Evolutionary conservation across 108 stramenopile genomes (phyloP), one percentile per base, ranked within the genome.

Genomic region (Stephanodiscus triporus): DNA sequence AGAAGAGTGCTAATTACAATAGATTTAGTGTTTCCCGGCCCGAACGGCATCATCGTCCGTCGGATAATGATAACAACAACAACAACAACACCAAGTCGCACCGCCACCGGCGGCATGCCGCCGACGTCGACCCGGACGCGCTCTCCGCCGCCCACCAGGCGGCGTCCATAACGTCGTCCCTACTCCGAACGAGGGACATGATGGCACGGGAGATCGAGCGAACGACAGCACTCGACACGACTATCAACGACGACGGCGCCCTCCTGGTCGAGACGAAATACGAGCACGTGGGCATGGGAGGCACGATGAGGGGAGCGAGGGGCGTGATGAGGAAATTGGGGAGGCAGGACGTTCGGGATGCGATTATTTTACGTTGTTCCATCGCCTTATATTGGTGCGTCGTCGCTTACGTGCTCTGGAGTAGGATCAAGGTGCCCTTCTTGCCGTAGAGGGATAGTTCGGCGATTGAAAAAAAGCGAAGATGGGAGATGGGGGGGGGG

Each of bases 381-480:
- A 30, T 79, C 17, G 26, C 73, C 47, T 79, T 79, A 63, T 79
- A 73, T 63, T 79, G 78, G 78, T 22, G 5, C 49, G 78, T 73
- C 19, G 78, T 73, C 20, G 78, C 67, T 4, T 79, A 79, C 59
- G 78, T 79, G 11, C 45, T 79, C 59, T 79, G 78, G 78, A 73
- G 59, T 47, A 66, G 78, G 30, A 73, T 79, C n/a, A 79, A 79
- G 61, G 42, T 79, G 26, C 78, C 78, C 0, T 73, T 79, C 63
- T 63, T 79, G 72, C 72, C 78, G 0, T 76, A 59, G 36, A n/a
- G n/a, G n/a, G n/a, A n/a, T n/a, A n/a, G n/a, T n/a, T n/a, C n/a
- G n/a, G n/a, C n/a, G n/a, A n/a, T n/a, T n/a, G n/a, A n/a, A n/a
- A n/a, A 36, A 75, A 29, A 27, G 16, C 34, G 17, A 59, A n/a